Conservation (phyloP, 1,284 basidiomycete genomes). For the Schizophyllum amplum region DNA sequence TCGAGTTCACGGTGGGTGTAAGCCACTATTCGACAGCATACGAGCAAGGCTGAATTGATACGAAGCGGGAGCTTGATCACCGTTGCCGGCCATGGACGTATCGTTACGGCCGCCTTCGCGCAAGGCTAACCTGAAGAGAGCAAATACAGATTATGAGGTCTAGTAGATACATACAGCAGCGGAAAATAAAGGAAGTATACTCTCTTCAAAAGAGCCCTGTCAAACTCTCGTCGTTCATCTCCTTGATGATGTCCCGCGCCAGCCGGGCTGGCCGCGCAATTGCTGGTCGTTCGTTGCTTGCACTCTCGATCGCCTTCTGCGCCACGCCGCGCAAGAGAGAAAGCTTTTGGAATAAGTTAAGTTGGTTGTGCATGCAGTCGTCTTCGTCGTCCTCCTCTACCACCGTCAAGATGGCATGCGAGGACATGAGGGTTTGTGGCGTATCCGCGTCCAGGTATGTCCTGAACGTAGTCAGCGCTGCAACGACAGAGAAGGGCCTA, state of each 20-base stretch:
- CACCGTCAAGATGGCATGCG: slow-evolving; percentile 59
- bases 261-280: slow-evolving; percentile 82
- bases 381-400: slow-evolving; percentile 41
- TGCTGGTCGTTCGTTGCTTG: slow-evolving; percentile 63
- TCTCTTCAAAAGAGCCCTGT: background rate
- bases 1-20: no score
- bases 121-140: no score
- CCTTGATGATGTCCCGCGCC: slow-evolving; percentile 67
- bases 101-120: no score
- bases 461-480: slow-evolving; percentile 19
- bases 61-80: no score
- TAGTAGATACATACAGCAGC: no score
- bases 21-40: no score
- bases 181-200: no score
- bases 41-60: no score
- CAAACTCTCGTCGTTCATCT: background rate
- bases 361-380: slow-evolving; percentile 15
- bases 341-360: slow-evolving; percentile 61
- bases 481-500: slow-evolving; percentile 4
- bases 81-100: no score
- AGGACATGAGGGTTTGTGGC: slow-evolving; percentile 53
- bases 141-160: no score
- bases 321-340: slow-evolving; percentile 57
- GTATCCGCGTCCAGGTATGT: slow-evolving; percentile 55
- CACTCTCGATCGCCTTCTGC: slow-evolving; percentile 68